phyloP scores from a whole-genome alignment of 305 asterid species.

The Fraxinus baroniana region DNA sequence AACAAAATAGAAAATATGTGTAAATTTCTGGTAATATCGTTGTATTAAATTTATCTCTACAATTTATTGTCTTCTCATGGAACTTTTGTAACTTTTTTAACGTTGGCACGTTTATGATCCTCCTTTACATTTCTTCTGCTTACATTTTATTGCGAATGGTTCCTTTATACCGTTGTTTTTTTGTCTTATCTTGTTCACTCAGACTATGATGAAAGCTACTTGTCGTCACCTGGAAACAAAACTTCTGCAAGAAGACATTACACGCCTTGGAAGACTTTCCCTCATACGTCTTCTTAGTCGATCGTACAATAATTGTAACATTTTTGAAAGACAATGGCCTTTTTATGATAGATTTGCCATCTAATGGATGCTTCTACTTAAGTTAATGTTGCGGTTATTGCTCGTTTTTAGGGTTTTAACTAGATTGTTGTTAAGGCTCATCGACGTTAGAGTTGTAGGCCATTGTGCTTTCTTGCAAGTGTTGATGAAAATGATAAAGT shows the following conservation, averaged over 20 bases:
- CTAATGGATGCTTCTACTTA: slow-evolving; percentile 11
- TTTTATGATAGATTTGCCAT: slow-evolving; percentile 14
- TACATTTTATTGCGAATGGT: too few species aligned
- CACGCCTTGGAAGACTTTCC: slow-evolving; percentile 82
- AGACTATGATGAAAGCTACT: slow-evolving; percentile 98
- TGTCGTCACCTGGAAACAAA: slow-evolving; percentile 92
- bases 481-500: not conserved
- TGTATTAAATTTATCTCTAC: not conserved
- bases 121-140: not conserved
- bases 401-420: slow-evolving; percentile 17
- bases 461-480: not conserved
- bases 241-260: slow-evolving; percentile 79
- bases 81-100: not conserved
- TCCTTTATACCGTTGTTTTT: too few species aligned
- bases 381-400: not conserved
- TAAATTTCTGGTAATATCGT: not conserved
- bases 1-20: not conserved
- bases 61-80: not conserved
- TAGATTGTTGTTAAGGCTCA: slow-evolving; percentile 1
- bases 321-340: slow-evolving; percentile 16
- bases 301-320: slow-evolving; percentile 19
- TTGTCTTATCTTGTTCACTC: not conserved
- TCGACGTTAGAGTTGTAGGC: not conserved
- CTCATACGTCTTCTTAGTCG: slow-evolving; percentile 74
- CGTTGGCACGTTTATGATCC: not conserved